Conservation (phyloP, 1,139 yeast genomes). For the Barnettozyma hawaiiensis region DNA sequence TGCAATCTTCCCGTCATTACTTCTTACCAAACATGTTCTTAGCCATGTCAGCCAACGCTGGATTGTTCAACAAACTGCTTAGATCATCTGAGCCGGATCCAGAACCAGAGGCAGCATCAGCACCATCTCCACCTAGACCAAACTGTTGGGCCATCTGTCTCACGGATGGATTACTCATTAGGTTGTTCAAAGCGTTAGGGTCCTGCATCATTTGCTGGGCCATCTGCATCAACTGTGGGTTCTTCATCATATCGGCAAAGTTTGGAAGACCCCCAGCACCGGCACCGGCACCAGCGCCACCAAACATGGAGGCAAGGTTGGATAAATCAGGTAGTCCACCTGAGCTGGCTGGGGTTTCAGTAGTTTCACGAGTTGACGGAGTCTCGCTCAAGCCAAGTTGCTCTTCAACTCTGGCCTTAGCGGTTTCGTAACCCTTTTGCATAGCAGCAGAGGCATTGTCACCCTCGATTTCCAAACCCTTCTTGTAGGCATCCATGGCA, state of each 20-base stretch:
- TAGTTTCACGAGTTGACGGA: conserved; percentile 26
- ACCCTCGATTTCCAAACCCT: conserved; percentile 85
- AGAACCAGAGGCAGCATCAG: conserved; percentile 30
- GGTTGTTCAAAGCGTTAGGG: conserved; percentile 69
- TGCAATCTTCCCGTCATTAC: background rate
- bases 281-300: conserved; percentile 46
- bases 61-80: conserved; percentile 72
- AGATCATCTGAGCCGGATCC: conserved; percentile 52
- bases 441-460: conserved; percentile 79
- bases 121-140: conserved; percentile 41
- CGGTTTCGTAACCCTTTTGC: conserved; percentile 91
- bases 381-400: conserved; percentile 43
- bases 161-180: conserved; percentile 78
- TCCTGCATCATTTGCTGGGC: conserved; percentile 92
- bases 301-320: conserved; percentile 27
- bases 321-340: conserved; percentile 72
- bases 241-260: conserved; percentile 62
- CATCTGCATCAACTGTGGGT: conserved; percentile 88
- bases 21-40: conserved; percentile 39
- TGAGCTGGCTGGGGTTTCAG: conserved; percentile 25
- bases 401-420: conserved; percentile 77
- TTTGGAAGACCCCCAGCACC: conserved; percentile 60
- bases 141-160: conserved; percentile 71
- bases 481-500: conserved; percentile 84
- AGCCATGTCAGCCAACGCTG: conserved; percentile 67